Base-by-base conservation (phyloP, 2,329 filamentous ascomycete species). In the Aspergillus chevalieri region DNA sequence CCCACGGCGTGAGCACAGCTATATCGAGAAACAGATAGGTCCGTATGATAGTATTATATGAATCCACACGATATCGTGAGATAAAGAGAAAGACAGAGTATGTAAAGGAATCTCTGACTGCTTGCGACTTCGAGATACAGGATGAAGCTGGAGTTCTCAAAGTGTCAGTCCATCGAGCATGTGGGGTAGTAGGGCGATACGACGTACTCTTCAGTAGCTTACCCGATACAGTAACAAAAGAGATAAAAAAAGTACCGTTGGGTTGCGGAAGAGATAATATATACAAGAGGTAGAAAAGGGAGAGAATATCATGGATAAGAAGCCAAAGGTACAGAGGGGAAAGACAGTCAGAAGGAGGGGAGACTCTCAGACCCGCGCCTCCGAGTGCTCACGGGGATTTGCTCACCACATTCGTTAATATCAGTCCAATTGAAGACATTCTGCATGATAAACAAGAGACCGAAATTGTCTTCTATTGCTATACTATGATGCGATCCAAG, bases 1-100 rank as follows among this genome's bases (percentile, higher is more conserved):
- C 58, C 59, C 57, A 65, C 56, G 53, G 53, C 51, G 54, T 57
- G 62, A 54, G 47, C 44, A 47, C 46, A 43, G 36, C 22, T 14
- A 26, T 15, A 19, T 6, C 30, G 44, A 55, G 49, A 53, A 47
- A 43, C 43, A 44, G 36, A 47, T 38, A 52, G 41, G 49, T 44
- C 34, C 44, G 43, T 44, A 51, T 51, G 43, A 48, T 47, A 52
- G 26, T 33, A 8, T 12, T 14, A 33, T 17, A 34, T 33, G 22
- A 15, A 19, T 12, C 2, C 26, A 26, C 10, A 45, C n/a, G n/a
- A 19, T 4, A 3, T 14, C 3, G 14, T 2, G 28, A 26, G 10
- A 19, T 3, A 36, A 19, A 22, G 14, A 45, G 9, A 45, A 12
- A 12, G 38, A 8, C 19, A 12, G 17, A 21, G 6, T 21, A 22